Percentiles rank a stretch among this genome's conserved stretches.
Conservation (phyloP, 768 basidiomycete genomes). For the Lactarius tabidus region DNA sequence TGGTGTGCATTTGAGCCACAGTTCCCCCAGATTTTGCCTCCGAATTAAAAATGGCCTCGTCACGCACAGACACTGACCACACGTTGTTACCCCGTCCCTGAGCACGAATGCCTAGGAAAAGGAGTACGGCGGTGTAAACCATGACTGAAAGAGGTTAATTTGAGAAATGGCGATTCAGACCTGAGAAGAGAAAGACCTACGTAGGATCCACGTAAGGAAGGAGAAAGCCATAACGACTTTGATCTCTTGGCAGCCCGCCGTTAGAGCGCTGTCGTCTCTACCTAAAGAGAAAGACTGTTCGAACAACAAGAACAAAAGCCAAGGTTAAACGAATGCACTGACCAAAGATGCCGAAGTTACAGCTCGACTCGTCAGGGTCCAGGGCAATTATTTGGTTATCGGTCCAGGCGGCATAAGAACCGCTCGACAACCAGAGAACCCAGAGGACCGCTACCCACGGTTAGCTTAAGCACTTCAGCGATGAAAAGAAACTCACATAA, state of each 20-base stretch:
- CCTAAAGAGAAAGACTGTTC: not conserved
- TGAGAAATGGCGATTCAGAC: not conserved
- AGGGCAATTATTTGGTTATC: not conserved
- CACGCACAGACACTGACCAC: slow-evolving; percentile 36
- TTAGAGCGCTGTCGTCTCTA: not conserved
- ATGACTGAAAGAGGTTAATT: slow-evolving; percentile 31
- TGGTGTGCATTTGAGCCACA: not conserved
- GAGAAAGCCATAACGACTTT: slow-evolving; percentile 36
- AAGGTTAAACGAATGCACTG: not conserved
- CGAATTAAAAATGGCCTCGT: slow-evolving; percentile 25
- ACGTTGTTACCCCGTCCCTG: slow-evolving; percentile 31
- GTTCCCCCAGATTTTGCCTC: not conserved
- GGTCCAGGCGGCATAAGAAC: slow-evolving; percentile 29
- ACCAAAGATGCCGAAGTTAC: slow-evolving; percentile 13
- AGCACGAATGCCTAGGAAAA: slow-evolving; percentile 30
- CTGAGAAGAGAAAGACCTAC: slow-evolving; percentile 27
- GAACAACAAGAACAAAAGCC: not conserved
- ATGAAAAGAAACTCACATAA: slow-evolving; percentile 32
- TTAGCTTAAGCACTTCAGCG: not conserved
- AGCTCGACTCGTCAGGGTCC: not conserved
- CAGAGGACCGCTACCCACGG: slow-evolving; percentile 32
- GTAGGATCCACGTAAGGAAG: slow-evolving; percentile 36
- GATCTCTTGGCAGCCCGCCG: slow-evolving; percentile 31
- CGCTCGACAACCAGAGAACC: slow-evolving; percentile 41
- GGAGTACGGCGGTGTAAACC: slow-evolving; percentile 31